phyloP scores from a whole-genome alignment of 1,284 basidiomycete species.

The Peniophora sp. region DNA sequence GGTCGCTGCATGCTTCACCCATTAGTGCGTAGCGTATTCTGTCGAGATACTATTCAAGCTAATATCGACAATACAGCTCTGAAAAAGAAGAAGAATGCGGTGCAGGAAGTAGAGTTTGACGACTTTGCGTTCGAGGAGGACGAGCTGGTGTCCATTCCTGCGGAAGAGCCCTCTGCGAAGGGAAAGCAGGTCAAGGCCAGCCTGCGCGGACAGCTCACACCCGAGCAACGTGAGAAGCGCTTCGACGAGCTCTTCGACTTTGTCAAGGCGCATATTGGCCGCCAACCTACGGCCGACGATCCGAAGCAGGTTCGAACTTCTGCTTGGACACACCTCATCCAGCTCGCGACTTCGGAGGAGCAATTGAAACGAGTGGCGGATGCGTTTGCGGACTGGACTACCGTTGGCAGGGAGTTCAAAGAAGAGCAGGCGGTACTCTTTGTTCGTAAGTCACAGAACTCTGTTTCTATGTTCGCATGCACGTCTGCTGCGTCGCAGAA shows the following conservation, averaged over 20 bases:
- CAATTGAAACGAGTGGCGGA: constrained; percentile 37
- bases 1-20: neutral
- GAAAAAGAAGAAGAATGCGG: neutral
- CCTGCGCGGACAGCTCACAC: too few relatives aligned
- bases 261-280: constrained; percentile 17
- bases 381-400: constrained; percentile 39
- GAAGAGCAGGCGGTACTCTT: constrained; percentile 33
- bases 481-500: too few relatives aligned
- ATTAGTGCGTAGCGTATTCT: neutral
- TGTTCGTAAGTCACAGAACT: constrained; percentile 43
- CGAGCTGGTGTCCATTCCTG: neutral
- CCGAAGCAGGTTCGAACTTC: constrained; percentile 19
- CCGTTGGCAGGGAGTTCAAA: constrained; percentile 31
- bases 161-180: neutral
- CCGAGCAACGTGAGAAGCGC: constrained; percentile 3
- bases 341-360: constrained; percentile 36
- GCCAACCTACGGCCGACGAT: constrained; percentile 8
- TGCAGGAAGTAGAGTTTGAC: neutral
- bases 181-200: too few relatives aligned
- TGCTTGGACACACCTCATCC: constrained; percentile 40
- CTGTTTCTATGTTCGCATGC: neutral
- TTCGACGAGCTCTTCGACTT: constrained; percentile 20
- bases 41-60: neutral
- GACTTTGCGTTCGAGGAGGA: neutral
- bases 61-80: neutral